Evolutionary conservation across 345 rosid species (phyloP), one percentile per base, ranked within the genome.

Genomic region (Populus pruinosa): DNA sequence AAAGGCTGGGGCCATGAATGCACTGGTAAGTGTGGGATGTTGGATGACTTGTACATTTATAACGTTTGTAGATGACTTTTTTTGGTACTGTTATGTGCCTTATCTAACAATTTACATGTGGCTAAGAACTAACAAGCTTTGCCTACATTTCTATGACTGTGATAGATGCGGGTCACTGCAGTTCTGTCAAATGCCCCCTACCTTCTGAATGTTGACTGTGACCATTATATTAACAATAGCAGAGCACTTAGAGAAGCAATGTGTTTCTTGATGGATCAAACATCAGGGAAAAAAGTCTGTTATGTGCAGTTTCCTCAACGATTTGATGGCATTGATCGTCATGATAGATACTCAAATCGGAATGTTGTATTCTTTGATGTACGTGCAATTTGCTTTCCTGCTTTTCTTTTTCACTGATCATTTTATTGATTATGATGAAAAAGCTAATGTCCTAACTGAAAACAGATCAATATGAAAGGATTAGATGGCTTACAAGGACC

Each of bases 201-300:
- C 81, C 86, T 94, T 74, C 84, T 94, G 75, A 94, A 94, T 44
- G 97, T 94, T 0, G 98, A 94, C 17, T 94, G 98, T 79, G 98
- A 94, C 88, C 98, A 94, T 76, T 94, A 94, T 78, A 90, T 94
- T 78, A 94, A 94, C 91, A 94, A 94, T 75, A 84, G 98, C 88
- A 91, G 87, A 83, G 98, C 99, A 20, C 93, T 96, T 43, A 84
- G 99, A 82, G 99, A 96, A 87, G 92, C 99, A 1, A 96, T 96
- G 99, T 96, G 99, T 85, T 96, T 96, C 87, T 87, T 94, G 98
- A 94, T 93, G 98, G 98, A 94, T 74, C 98, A 97, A 5, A 86
- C 86, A 50, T 89, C 87, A 5, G 98, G 98, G 76, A 94, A 94
- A 86, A 91, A 90, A 82, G 90, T 94, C 76, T 94, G 98, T 86